Conservation (phyloP, 2,329 filamentous ascomycete species). For the Drechslerella coelobrocha region DNA sequence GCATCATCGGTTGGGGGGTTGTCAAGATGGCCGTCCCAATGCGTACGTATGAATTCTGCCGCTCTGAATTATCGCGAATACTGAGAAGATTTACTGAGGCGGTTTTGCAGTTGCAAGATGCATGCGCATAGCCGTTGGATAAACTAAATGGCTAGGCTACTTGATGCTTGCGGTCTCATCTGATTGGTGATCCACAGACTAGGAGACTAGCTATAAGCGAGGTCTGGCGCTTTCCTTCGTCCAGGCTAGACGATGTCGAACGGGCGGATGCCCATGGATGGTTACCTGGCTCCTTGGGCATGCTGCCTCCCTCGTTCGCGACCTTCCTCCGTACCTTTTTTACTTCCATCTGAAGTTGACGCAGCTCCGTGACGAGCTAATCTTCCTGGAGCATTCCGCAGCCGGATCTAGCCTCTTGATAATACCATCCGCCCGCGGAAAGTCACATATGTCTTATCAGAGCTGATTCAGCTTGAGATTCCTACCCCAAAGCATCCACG, state of each 20-base stretch:
- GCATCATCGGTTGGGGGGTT: not conserved
- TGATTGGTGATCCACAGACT: not conserved
- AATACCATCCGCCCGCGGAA: conserved; percentile 19
- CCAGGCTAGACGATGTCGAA: not conserved
- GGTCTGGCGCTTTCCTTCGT: not conserved
- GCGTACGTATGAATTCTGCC: not conserved
- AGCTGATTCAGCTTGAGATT: too few species aligned
- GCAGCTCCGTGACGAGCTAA: not conserved
- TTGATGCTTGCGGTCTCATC: not conserved
- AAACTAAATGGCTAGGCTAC: not conserved
- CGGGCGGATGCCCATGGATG: not conserved
- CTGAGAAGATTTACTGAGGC: not conserved
- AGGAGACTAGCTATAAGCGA: not conserved
- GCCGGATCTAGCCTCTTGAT: conserved; percentile 2
- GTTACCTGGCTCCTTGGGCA: not conserved
- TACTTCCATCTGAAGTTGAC: not conserved
- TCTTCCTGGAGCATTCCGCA: not conserved
- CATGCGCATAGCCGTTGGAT: not conserved
- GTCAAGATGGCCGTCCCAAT: not conserved
- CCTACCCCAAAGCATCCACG: not conserved
- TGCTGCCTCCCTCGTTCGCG: not conserved
- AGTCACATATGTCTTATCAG: conserved; percentile 36
- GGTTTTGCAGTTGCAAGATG: not conserved
- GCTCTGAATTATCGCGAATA: not conserved
- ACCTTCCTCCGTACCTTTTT: not conserved